Evolutionary conservation across 2,329 filamentous ascomycete genomes (phyloP).

Genomic region (Proliferodiscus dingleyae): DNA sequence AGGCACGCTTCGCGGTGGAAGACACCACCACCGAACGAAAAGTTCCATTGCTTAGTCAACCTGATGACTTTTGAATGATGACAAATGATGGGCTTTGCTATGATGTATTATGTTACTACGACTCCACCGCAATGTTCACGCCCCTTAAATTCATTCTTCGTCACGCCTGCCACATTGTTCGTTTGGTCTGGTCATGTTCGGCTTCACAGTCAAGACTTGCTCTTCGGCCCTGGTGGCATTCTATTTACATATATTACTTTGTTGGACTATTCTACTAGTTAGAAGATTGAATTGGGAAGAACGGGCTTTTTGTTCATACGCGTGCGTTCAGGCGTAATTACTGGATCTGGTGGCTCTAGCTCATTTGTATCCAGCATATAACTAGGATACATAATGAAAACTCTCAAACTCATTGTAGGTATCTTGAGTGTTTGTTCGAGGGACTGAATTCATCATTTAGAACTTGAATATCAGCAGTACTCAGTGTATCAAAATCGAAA

Average conservation of each 20-base stretch:
- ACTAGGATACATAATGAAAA: no score
- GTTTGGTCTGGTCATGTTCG: background rate
- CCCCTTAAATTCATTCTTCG: constrained; percentile 5
- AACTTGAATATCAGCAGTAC: no score
- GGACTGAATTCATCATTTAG: no score
- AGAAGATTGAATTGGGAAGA: no score
- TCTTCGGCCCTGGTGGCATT: constrained; percentile 4
- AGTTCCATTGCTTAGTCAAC: constrained; percentile 24
- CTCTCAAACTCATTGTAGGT: no score
- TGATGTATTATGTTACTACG: constrained; percentile 4
- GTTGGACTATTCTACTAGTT: background rate
- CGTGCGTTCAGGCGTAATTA: no score
- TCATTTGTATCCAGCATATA: no score
- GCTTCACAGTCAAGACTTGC: background rate
- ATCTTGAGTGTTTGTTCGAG: no score
- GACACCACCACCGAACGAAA: constrained; percentile 29
- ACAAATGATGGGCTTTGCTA: background rate
- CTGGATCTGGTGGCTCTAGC: no score
- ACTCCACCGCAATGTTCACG: constrained; percentile 1
- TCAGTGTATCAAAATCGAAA: no score
- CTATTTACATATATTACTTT: constrained; percentile 1
- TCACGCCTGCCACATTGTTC: constrained; percentile 3
- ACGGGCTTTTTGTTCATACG: no score
- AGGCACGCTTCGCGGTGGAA: constrained; percentile 18
- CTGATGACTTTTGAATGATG: background rate